Evolutionary conservation across 805 yeast species (phyloP).

Genomic region (Starmera pachycereana): DNA sequence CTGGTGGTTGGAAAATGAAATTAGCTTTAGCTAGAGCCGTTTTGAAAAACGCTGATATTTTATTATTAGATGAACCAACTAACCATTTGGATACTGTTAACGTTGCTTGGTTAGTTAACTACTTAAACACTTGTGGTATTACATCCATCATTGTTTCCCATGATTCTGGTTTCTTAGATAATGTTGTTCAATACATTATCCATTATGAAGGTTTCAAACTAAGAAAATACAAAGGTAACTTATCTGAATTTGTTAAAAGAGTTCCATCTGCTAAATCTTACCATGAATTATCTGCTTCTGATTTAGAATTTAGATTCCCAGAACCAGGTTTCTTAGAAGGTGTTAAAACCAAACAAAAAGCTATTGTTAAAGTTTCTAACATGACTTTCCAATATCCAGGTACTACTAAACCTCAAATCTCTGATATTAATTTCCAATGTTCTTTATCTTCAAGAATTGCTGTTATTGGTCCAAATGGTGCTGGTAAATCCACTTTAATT

Average conservation of each 20-base stretch:
- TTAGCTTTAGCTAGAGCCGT: constrained; percentile 99
- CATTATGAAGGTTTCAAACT: constrained; percentile 99
- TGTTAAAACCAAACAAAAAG: constrained; percentile 99
- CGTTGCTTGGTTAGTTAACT: constrained; percentile 99
- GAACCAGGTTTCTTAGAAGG: constrained; percentile 99
- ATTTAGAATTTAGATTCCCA: constrained; percentile 94
- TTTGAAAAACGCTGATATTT: constrained; percentile 94
- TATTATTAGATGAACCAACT: constrained; percentile 98
- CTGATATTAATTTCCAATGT: constrained; percentile 94
- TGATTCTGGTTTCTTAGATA: constrained; percentile 99
- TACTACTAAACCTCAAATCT: constrained; percentile 90
- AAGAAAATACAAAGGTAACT: constrained; percentile 99
- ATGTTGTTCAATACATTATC: constrained; percentile 94
- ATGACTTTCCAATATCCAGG: constrained; percentile 99
- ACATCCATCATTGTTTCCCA: constrained; percentile 98
- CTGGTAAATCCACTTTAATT: constrained; percentile 98
- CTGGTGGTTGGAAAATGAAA: constrained; percentile 99
- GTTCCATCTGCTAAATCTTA: constrained; percentile 98
- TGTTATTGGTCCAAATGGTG: constrained; percentile 99
- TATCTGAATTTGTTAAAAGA: constrained; percentile 96
- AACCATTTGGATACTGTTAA: constrained; percentile 99
- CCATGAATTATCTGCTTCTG: constrained; percentile 98
- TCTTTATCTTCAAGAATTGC: constrained; percentile 99
- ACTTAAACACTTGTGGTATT: constrained; percentile 97
- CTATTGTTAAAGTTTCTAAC: constrained; percentile 94